Percentiles rank a stretch among this genome's conserved stretches.
These are phyloP conservation scores for Cytospora chrysosperma DNA, from an alignment of 2,329 filamentous ascomycete genomes.

Conservation along the genomic window DNA sequence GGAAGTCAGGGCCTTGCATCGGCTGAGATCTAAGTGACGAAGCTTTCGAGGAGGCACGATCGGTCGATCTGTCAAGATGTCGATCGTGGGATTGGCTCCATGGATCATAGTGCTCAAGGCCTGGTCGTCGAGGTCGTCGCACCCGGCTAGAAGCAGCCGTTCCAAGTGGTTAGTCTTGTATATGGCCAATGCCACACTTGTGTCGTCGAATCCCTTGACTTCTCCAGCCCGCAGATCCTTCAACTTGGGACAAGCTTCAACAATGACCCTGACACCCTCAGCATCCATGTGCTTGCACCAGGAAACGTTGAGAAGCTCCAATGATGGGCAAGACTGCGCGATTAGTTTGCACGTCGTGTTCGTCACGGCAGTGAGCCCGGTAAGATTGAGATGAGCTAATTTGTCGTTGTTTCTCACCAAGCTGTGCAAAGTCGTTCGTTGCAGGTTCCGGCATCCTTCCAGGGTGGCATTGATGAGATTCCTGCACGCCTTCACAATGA, in stretches of 20 bases:
- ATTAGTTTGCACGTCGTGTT: conserved; percentile 87
- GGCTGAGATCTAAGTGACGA: conserved; percentile 81
- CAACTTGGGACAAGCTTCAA: conserved; percentile 70
- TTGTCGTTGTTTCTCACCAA: conserved; percentile 72
- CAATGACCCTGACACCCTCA: conserved; percentile 68
- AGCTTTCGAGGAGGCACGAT: conserved; percentile 75
- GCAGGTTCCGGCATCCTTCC: conserved; percentile 85
- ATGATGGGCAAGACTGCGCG: conserved; percentile 71
- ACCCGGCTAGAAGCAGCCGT: conserved; percentile 77
- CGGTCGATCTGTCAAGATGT: conserved; percentile 74
- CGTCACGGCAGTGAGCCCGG: conserved; percentile 74
- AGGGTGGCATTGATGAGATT: conserved; percentile 87
- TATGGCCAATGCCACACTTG: conserved; percentile 69
- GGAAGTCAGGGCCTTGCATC: conserved; percentile 73
- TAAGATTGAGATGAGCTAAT: conserved; percentile 82
- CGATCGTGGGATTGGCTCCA: conserved; percentile 73
- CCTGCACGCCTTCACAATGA: conserved; percentile 77
- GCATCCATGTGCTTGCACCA: conserved; percentile 90
- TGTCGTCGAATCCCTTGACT: conserved; percentile 73
- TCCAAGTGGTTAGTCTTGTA: conserved; percentile 82
- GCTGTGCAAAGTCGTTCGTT: conserved; percentile 73
- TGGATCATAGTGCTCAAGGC: conserved; percentile 72
- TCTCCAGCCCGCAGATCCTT: conserved; percentile 81
- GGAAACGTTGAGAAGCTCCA: conserved; percentile 86
- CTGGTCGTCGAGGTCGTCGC: conserved; percentile 73